Evolutionary conservation across 2,329 filamentous ascomycete genomes (phyloP), one percentile per base, ranked within the genome.

Genomic region (Dichotomopilus funicola): DNA sequence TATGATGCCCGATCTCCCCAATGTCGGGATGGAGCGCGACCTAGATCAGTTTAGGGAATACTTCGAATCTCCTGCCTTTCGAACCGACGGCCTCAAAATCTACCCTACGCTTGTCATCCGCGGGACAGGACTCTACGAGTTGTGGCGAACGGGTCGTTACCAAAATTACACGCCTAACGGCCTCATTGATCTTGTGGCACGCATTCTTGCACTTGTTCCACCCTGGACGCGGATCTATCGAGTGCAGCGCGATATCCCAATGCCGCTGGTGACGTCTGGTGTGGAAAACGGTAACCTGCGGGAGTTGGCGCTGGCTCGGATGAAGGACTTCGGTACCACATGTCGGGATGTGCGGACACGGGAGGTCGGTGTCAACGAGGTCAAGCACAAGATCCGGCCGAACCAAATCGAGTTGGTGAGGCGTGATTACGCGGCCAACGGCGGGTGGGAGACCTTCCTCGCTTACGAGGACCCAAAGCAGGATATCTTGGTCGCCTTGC

Each of bases 101-200:
- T 99, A 99, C 66, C 94, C 94, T 0, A 99, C 95, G 0, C 82
- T 99, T 5, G 94, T 99, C 56, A 99, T 99, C 64, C 87, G 94
- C 62, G 94, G 94, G 1, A 99, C 94, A 0, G 94, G 94, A 9
- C 77, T 99, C 4, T 99, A 99, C 74, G 94, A 99, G 73, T 77
- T 99, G 19, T 99, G 95, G 94, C 83, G 95, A 53, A 99, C 94
- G 3, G 94, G 94, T 0, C 80, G 94, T 52, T 99, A 97, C 73
- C 94, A 96, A 72, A 99, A 99, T 71, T 99, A 99, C 73, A 99
- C 94, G 0, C 95, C 94, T 4, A 99, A 99, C 70, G 92, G 89
- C 0, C 80, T 99, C 37, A 90, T 99, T 59, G 94, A 99, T 69
- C 83, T 99, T 12, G 91, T 99, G 0, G 95, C 94, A 3, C 85